Evolutionary conservation across 768 basidiomycete genomes (phyloP), one percentile per base, ranked within the genome.

Genomic region (Cystobasidium tubakii): DNA sequence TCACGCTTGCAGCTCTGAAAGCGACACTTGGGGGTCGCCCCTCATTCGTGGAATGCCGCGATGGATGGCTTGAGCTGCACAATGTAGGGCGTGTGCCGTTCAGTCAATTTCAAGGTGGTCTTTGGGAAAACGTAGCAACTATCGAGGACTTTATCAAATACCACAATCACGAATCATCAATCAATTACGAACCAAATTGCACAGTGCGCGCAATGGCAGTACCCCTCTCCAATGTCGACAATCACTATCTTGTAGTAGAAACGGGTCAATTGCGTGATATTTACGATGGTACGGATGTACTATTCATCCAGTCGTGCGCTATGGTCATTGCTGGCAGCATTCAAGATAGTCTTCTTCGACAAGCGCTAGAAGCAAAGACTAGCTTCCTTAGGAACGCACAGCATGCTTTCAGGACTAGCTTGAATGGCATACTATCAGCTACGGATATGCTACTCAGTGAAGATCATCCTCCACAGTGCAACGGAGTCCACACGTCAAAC

Each of bases 371-470:
- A n/a, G 50, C 50, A 17, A 69, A 69, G 29, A 34, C 6, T 25
- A 43, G 39, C 12, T 69, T 69, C 66, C 66, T 69, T 4, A 3
- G 66, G 25, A 50, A 69, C 17, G 66, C 44, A 7, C 66, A 69
- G 29, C 66, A 69, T 54, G 39, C 66, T 42, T 50, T 69, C 66
- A 23, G 66, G 27, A 69, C 66, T 29, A 23, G 42, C 66, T 31
- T 69, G n/a, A 69, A 69, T 25, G 66, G 66, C 4, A 53, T 69
- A 34, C 66, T 69, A 9, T 69, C 66, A 34, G 66, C 66, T 34
- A 44, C 66, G 9, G 66, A 69, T n/a, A 69, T 69, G 66, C 50
- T 69, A 3, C 46, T 69, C 25, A 27, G 29, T 29, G 17, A 60
- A 29, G 29, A 29, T 3, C 53, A 29, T 54, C 33, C 57, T 60